Conservation (phyloP, 768 basidiomycete genomes). For the Mycena epipterygia region DNA sequence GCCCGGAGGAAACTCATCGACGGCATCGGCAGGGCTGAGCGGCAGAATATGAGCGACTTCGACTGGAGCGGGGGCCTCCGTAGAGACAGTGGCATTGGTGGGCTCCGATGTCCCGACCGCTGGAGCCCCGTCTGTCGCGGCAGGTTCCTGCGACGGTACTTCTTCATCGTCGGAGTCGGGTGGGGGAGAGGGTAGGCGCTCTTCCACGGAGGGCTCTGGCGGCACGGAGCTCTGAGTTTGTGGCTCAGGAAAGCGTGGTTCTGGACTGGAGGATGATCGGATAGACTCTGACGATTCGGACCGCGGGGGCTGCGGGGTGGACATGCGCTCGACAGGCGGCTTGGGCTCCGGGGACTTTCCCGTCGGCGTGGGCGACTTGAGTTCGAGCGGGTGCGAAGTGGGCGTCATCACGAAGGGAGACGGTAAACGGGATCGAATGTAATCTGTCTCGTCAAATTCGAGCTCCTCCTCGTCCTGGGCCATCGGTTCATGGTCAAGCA, state of each 20-base stretch:
- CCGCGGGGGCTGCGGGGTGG: neutral
- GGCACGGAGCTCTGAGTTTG: slow-evolving; percentile 5
- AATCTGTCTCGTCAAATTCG: slow-evolving; percentile 35
- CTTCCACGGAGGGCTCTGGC: slow-evolving; percentile 17
- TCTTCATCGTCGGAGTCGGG: slow-evolving; percentile 35
- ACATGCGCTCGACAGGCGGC: slow-evolving; percentile 15
- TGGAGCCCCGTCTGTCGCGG: neutral
- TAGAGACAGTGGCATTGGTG: neutral
- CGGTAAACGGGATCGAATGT: slow-evolving; percentile 32
- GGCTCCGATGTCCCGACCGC: neutral
- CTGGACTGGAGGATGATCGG: slow-evolving; percentile 37
- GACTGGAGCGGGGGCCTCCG: slow-evolving; percentile 3
- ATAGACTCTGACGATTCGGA: slow-evolving; percentile 27
- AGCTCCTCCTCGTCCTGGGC: slow-evolving; percentile 23
- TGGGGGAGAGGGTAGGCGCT: slow-evolving; percentile 24
- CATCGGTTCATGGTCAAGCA: neutral
- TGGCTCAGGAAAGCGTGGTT: slow-evolving; percentile 21
- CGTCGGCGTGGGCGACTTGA: neutral
- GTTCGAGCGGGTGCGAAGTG: slow-evolving; percentile 4
- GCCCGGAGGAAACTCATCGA: slow-evolving; percentile 35
- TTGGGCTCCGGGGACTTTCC: slow-evolving; percentile 6
- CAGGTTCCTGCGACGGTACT: neutral
- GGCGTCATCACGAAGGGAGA: slow-evolving; percentile 34
- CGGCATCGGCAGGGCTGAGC: slow-evolving; percentile 26
- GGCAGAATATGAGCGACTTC: slow-evolving; percentile 30